Evolutionary conservation across 495 filamentous ascomycete species (phyloP).

Genomic region (Penicillium silybi): DNA sequence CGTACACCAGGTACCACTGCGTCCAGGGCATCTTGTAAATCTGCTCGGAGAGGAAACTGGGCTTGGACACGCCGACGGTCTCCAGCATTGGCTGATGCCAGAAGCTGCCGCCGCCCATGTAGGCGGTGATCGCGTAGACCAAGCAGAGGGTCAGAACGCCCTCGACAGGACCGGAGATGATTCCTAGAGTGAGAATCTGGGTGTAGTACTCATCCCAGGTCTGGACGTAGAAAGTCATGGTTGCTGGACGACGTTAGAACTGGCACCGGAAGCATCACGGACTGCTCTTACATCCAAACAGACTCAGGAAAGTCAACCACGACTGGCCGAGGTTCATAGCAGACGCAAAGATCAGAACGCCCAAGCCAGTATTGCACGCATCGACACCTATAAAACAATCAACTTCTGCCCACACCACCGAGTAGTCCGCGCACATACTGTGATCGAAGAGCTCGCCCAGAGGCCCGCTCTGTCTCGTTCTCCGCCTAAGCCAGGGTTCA

Average conservation of each 20-base stretch:
- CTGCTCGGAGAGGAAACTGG: constrained; percentile 59
- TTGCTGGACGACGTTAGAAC: constrained; percentile 42
- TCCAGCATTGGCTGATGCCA: constrained; percentile 81
- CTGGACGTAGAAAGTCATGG: constrained; percentile 93
- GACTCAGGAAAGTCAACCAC: constrained; percentile 79
- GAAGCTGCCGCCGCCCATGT: constrained; percentile 82
- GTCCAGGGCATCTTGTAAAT: constrained; percentile 79
- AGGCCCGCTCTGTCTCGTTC: constrained; percentile 89
- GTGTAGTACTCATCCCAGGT: constrained; percentile 99
- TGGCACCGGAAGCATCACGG: neutral
- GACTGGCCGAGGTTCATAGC: constrained; percentile 89
- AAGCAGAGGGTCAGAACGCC: constrained; percentile 79
- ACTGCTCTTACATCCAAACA: constrained; percentile 69
- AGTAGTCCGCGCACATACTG: constrained; percentile 46
- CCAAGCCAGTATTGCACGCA: constrained; percentile 91
- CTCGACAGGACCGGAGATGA: constrained; percentile 94
- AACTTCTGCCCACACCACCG: neutral
- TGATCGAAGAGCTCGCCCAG: constrained; percentile 97
- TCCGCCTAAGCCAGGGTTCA: constrained; percentile 51
- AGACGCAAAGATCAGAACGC: constrained; percentile 84
- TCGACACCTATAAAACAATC: constrained; percentile 61
- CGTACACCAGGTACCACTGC: constrained; percentile 93
- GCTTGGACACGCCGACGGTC: constrained; percentile 63
- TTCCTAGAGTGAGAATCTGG: constrained; percentile 84
- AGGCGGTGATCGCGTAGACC: constrained; percentile 82